A percentile compares a stretch with the other conserved stretches of the same genome.
These are phyloP conservation scores for Boeremia lycopersici DNA, from an alignment of 2,329 filamentous ascomycete genomes.

Conservation along the genomic window DNA sequence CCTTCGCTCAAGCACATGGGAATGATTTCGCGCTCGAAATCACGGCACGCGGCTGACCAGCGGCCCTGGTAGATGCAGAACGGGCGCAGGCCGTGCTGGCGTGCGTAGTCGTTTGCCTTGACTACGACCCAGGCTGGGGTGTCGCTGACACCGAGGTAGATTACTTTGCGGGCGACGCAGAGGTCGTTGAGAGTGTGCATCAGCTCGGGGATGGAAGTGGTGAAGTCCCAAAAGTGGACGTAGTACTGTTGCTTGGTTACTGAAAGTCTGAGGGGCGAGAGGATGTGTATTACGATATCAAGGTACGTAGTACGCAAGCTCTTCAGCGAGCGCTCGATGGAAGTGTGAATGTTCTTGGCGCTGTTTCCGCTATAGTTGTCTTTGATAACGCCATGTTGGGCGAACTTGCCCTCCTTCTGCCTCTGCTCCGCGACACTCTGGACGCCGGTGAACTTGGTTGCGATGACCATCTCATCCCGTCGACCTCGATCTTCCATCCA, in stretches of 20 bases:
- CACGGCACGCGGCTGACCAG: constrained; percentile 66
- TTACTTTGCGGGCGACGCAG: constrained; percentile 48
- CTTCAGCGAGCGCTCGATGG: constrained; percentile 26
- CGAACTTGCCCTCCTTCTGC: constrained; percentile 8
- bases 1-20: constrained; percentile 68
- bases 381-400: constrained; percentile 21
- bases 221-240: constrained; percentile 51
- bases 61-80: constrained; percentile 67
- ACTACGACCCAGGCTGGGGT: constrained; percentile 49
- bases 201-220: constrained; percentile 51
- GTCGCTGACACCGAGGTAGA: constrained; percentile 54
- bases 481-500: constrained; percentile 48
- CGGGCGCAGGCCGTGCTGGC: constrained; percentile 46
- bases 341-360: constrained; percentile 32
- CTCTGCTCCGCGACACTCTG: constrained; percentile 12
- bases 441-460: constrained; percentile 44
- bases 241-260: constrained; percentile 41
- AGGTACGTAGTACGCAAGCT: constrained; percentile 66
- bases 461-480: constrained; percentile 50
- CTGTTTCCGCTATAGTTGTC: constrained; percentile 32
- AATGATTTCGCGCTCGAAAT: constrained; percentile 73
- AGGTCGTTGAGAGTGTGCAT: constrained; percentile 52
- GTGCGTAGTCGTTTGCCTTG: constrained; percentile 42
- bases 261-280: constrained; percentile 39
- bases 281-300: constrained; percentile 50